phyloP scores from a whole-genome alignment of 345 rosid species.

The Rhodomyrtus tomentosa region DNA sequence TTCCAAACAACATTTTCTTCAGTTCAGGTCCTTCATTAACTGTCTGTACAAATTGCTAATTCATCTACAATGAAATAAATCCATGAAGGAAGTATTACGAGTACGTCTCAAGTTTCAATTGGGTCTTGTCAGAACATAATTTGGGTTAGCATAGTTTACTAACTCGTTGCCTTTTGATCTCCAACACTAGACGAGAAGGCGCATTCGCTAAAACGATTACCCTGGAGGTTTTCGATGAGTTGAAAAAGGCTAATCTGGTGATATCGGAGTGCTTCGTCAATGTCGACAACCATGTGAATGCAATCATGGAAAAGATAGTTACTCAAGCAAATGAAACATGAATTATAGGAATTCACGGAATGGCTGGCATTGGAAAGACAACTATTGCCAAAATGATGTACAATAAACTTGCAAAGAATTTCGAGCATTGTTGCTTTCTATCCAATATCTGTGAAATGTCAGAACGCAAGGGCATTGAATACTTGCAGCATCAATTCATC shows the following conservation, averaged over 20 bases:
- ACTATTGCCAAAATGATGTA: background rate
- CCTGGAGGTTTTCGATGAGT: too few species aligned
- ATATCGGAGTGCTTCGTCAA: too few species aligned
- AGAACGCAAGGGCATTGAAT: fast-evolving
- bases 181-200: too few species aligned
- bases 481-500: background rate
- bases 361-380: background rate
- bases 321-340: background rate
- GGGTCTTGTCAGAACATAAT: background rate
- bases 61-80: background rate
- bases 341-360: background rate
- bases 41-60: background rate
- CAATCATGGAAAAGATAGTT: background rate
- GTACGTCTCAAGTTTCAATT: background rate
- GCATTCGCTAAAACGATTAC: too few species aligned
- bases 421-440: background rate
- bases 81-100: too few species aligned
- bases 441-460: background rate
- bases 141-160: background rate
- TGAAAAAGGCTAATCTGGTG: too few species aligned
- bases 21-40: background rate
- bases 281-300: too few species aligned
- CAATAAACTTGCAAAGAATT: background rate
- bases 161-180: background rate
- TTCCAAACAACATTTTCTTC: background rate